Conservation (phyloP, 805 yeast genomes). For the Candida ascalaphidarum region DNA sequence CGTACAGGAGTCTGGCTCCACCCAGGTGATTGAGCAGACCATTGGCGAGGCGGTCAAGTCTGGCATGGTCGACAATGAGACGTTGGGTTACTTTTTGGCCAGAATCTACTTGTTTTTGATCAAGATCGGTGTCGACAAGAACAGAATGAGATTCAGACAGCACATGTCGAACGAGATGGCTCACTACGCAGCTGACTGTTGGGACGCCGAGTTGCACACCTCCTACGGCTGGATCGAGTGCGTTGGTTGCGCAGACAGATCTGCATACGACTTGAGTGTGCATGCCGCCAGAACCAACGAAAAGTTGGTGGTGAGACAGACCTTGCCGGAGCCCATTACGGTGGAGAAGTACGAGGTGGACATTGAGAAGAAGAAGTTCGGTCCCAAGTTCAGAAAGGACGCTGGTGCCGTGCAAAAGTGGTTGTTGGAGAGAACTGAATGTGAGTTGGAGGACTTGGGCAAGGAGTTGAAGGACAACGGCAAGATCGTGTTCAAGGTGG, state of each 20-base stretch:
- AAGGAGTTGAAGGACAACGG: slow-evolving; percentile 55
- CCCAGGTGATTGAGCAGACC: slow-evolving; percentile 53
- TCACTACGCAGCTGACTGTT: slow-evolving; percentile 98
- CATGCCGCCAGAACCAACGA: slow-evolving; percentile 94
- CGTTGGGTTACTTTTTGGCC: slow-evolving; percentile 94
- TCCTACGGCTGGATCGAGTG: slow-evolving; percentile 99
- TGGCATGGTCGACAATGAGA: slow-evolving; percentile 92
- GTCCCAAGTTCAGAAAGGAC: slow-evolving; percentile 95
- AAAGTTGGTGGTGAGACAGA: slow-evolving; percentile 89
- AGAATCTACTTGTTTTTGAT: slow-evolving; percentile 79
- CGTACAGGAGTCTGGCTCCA: slow-evolving; percentile 80
- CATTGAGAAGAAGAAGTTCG: slow-evolving; percentile 90
- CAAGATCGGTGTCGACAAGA: slow-evolving; percentile 84
- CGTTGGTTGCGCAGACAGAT: slow-evolving; percentile 99
- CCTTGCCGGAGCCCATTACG: slow-evolving; percentile 73
- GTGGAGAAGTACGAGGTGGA: slow-evolving; percentile 81
- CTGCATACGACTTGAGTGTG: slow-evolving; percentile 94
- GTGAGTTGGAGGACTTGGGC: slow-evolving; percentile 72
- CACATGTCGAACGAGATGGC: slow-evolving; percentile 99
- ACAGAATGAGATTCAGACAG: slow-evolving; percentile 90
- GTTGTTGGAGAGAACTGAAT: slow-evolving; percentile 69
- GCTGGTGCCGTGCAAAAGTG: slow-evolving; percentile 87
- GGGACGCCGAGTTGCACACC: slow-evolving; percentile 97
- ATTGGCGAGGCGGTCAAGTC: slow-evolving; percentile 86
- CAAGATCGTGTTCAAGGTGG: slow-evolving; percentile 58